phyloP scores from a whole-genome alignment of 352 stramenopile species.

The Blastocystis sp. region DNA sequence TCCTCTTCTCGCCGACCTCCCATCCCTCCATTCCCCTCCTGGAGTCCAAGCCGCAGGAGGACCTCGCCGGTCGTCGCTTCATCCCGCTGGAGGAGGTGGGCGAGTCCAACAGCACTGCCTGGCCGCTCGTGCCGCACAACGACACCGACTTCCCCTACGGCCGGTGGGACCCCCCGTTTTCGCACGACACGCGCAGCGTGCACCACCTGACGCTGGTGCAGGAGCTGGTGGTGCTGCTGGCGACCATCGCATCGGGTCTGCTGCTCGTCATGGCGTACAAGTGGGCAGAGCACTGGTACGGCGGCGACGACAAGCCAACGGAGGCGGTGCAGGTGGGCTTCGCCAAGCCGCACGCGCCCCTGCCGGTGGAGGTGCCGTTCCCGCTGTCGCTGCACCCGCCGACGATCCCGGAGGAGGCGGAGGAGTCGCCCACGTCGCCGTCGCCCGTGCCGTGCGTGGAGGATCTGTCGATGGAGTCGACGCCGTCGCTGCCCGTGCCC shows the following conservation, averaged over 20 bases:
- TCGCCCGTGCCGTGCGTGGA: not conserved
- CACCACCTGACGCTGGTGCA: not conserved
- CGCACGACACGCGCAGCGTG: not conserved
- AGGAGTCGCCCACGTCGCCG: not conserved
- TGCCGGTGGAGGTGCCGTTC: not conserved
- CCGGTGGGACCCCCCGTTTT: not conserved
- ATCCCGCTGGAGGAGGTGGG: constrained; percentile 6
- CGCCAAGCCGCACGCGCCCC: not conserved
- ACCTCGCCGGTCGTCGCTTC: not conserved
- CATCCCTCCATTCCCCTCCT: not conserved
- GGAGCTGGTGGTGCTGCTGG: not conserved
- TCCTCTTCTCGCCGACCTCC: not conserved
- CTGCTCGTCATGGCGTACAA: not conserved
- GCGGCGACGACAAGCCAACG: not conserved
- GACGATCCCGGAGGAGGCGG: not conserved
- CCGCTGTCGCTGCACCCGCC: not conserved
- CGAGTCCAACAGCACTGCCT: not conserved
- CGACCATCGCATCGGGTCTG: not conserved
- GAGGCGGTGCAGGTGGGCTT: not conserved
- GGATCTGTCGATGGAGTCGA: not conserved
- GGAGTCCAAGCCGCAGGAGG: no score
- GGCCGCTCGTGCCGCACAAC: not conserved
- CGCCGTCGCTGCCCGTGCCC: not conserved
- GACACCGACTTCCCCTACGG: not conserved
- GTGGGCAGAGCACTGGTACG: not conserved